Base-by-base conservation (phyloP, 176 grass and related monocot species). In the Aegilops tauschii region DNA sequence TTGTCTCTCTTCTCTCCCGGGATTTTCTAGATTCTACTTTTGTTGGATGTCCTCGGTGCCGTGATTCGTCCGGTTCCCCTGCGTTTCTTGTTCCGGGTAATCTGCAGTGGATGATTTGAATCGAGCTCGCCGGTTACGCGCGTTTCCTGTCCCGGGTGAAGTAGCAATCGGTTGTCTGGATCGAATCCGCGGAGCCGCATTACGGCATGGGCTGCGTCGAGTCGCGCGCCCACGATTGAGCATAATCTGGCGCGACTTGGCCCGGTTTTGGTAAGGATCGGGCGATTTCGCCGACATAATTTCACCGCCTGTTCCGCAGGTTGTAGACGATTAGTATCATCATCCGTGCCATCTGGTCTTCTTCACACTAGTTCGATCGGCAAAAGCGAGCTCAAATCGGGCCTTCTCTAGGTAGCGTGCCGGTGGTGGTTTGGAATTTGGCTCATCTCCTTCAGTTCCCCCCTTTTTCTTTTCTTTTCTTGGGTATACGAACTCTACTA, bases 131-230 rank as follows among this genome's bases (percentile, higher is more conserved):
- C 4, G 45, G 59, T 12, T 61, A 8, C 32, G 32, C 47, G 16
- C 10, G 75, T 64, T 80, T 17, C 49, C 23, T 30, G 1, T 3
- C 2, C 16, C 45, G 17, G 16, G 31, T 21, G 28, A 21, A 56
- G 47, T 58, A 56, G 74, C 3, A 49, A 77, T 54, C 47, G 74
- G 28, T 9, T 7, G 10, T 35, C 50, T 82, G 80, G 65, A 69
- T 69, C 64, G 28, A 35, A 58, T 71, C 63, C 30, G 17, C 9
- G 3, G 9, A 54, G 30, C 82, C 68, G 77, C 76, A 88, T 84
- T 91, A 18, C 12, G 50, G 84, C 65, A 13, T 9, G 78, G 79
- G 10, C 47, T 61, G 75, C 29, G 37, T 40, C 85, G 30, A 80
- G 27, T 54, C 42, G 30, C 39, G 69, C 18, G 50, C 50, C 12